These are phyloP conservation scores for Dentipellis fragilis DNA, from an alignment of 768 basidiomycete genomes.

Conservation along the genomic window DNA sequence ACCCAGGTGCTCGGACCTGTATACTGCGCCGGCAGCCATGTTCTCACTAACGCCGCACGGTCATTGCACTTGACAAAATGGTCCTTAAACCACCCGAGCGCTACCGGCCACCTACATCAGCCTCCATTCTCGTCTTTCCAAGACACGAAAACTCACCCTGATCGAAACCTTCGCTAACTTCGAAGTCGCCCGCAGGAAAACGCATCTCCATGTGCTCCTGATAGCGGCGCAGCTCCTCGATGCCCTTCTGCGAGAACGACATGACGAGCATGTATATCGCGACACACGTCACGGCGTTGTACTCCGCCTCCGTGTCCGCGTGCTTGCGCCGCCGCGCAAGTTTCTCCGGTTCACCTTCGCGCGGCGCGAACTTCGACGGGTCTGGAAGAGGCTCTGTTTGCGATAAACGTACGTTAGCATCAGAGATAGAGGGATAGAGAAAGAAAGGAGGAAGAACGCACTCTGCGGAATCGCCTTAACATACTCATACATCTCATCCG, in stretches of 20 bases:
- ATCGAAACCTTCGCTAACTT: constrained; percentile 71
- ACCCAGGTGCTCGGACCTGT: constrained; percentile 76
- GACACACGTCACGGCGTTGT: constrained; percentile 76
- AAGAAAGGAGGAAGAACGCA: constrained; percentile 27
- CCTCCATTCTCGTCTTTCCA: constrained; percentile 3
- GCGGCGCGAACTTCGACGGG: constrained; percentile 61
- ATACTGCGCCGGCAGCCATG: constrained; percentile 77
- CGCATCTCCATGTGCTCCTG: constrained; percentile 79
- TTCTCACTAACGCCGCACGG: constrained; percentile 80
- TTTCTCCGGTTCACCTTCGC: constrained; percentile 64
- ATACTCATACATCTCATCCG: constrained; percentile 87
- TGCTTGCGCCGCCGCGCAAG: constrained; percentile 59
- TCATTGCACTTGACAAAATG: constrained; percentile 94
- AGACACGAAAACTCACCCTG: constrained; percentile 41
- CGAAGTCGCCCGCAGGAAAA: constrained; percentile 64
- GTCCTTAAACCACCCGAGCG: constrained; percentile 83
- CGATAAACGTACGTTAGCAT: constrained; percentile 8
- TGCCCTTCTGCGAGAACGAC: constrained; percentile 89
- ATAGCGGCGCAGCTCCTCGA: constrained; percentile 67
- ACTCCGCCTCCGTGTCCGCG: constrained; percentile 72
- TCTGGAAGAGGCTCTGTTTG: constrained; percentile 67
- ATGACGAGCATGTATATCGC: constrained; percentile 87
- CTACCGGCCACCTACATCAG: constrained; percentile 27
- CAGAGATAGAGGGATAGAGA: not conserved
- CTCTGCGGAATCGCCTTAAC: constrained; percentile 81